These are phyloP conservation scores for Lobosporangium transversale DNA, from an alignment of 192 early-diverging fungal species.

Conservation along the genomic window DNA sequence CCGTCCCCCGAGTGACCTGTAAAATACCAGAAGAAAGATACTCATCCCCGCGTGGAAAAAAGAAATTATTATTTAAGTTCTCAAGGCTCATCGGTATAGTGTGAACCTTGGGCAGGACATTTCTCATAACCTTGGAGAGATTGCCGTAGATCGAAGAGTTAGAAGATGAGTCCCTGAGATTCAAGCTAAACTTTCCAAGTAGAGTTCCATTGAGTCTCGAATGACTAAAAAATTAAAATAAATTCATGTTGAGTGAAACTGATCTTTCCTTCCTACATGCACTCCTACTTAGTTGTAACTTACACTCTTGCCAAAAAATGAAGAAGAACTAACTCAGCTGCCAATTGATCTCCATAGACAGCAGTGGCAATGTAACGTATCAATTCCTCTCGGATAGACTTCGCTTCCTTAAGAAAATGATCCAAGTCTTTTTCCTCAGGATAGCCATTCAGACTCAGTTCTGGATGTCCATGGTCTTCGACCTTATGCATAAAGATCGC, in stretches of 20 bases:
- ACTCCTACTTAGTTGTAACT: no score
- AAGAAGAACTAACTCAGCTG: constrained; percentile 74
- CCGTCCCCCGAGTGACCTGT: constrained; percentile 69
- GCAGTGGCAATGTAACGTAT: constrained; percentile 67
- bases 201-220: constrained; percentile 57
- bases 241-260: no score
- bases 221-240: constrained; percentile 54
- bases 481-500: constrained; percentile 60
- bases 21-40: constrained; percentile 70
- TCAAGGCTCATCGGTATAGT: constrained; percentile 70
- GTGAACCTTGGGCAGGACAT: constrained; percentile 64
- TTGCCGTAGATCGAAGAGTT: constrained; percentile 6
- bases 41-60: constrained; percentile 67
- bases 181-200: constrained; percentile 77
- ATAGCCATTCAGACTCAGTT: constrained; percentile 22
- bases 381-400: constrained; percentile 47
- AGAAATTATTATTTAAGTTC: constrained; percentile 66
- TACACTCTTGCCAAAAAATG: constrained; percentile 74
- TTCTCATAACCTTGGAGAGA: constrained; percentile 15
- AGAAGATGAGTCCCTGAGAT: constrained; percentile 61
- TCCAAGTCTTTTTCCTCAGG: constrained; percentile 11
- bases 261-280: no score
- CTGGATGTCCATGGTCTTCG: constrained; percentile 47
- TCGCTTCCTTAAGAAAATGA: constrained; percentile 13
- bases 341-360: constrained; percentile 70